Conservation (phyloP, 2,329 filamentous ascomycete genomes). For the Botrytis porri region DNA sequence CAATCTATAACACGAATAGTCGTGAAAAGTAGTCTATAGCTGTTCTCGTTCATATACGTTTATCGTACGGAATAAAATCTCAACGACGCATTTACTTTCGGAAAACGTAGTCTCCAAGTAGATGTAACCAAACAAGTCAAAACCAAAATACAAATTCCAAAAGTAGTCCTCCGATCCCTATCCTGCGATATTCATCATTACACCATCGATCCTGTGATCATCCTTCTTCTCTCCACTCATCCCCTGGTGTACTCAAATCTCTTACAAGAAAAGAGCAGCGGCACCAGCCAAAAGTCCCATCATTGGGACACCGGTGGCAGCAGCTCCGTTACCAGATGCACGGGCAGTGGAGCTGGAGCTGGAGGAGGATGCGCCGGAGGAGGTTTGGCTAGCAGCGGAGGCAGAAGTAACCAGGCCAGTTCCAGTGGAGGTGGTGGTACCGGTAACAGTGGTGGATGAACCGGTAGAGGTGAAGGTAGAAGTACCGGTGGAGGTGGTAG, state of each 20-base stretch:
- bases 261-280: constrained; percentile 18
- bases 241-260: not conserved
- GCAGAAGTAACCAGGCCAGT: not conserved
- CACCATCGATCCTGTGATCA: not conserved
- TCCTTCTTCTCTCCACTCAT: not conserved
- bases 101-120: not conserved
- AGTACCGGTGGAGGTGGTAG: not conserved
- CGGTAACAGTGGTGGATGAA: not conserved
- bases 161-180: not conserved
- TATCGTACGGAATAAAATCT: not conserved
- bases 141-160: constrained; percentile 4
- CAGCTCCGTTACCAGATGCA: constrained; percentile 8
- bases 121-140: not conserved
- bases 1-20: not conserved
- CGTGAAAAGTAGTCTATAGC: constrained; percentile 9
- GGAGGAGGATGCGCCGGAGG: not conserved
- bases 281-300: constrained; percentile 18
- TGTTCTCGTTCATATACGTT: not conserved
- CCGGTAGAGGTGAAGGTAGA: not conserved
- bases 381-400: not conserved
- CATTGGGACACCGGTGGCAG: constrained; percentile 16
- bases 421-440: not conserved
- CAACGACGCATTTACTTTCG: not conserved
- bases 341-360: not conserved
- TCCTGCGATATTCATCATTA: constrained; percentile 12